Conservation (phyloP, 2,329 filamentous ascomycete genomes). For the Cladosporium velox region DNA sequence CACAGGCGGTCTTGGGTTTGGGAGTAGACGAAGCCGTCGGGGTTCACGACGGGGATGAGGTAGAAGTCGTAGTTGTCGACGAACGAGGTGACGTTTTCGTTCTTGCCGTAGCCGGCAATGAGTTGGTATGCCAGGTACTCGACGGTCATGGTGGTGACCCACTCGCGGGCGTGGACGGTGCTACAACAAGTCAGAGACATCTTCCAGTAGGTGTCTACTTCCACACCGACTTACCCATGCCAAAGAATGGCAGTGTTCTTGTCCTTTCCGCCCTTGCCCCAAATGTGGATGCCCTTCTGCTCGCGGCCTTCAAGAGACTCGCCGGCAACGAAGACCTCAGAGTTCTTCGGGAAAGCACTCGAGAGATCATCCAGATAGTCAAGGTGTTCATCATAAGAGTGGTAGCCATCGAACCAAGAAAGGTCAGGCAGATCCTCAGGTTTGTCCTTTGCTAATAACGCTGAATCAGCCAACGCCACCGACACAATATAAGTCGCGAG, state of each 20-base stretch:
- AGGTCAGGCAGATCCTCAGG: conserved; percentile 23
- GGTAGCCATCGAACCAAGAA: conserved; percentile 31
- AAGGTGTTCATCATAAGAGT: conserved; percentile 31
- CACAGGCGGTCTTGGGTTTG: conserved; percentile 60
- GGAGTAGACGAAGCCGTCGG: conserved; percentile 57
- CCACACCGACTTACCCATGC: conserved; percentile 23
- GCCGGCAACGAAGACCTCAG: conserved; percentile 28
- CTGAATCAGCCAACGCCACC: conserved; percentile 7
- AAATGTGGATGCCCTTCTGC: conserved; percentile 30
- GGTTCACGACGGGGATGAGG: conserved; percentile 31
- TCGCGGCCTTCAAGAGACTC: conserved; percentile 29
- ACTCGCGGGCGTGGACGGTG: conserved; percentile 29
- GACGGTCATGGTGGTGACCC: conserved; percentile 32
- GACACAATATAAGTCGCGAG: background rate
- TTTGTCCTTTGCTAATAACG: conserved; percentile 18
- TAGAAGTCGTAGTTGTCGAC: conserved; percentile 30
- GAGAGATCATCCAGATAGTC: conserved; percentile 30
- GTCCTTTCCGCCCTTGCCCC: conserved; percentile 26
- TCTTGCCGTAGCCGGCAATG: conserved; percentile 28
- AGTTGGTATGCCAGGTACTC: conserved; percentile 32
- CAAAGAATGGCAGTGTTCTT: conserved; percentile 29
- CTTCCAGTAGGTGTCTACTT: background rate
- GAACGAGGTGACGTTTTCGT: conserved; percentile 23
- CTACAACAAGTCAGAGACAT: background rate
- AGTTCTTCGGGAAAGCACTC: conserved; percentile 28